A percentile compares a stretch with the other conserved stretches of the same genome.
Conservation (phyloP, 495 filamentous ascomycete species). For the Lineolata rhizophorae region DNA sequence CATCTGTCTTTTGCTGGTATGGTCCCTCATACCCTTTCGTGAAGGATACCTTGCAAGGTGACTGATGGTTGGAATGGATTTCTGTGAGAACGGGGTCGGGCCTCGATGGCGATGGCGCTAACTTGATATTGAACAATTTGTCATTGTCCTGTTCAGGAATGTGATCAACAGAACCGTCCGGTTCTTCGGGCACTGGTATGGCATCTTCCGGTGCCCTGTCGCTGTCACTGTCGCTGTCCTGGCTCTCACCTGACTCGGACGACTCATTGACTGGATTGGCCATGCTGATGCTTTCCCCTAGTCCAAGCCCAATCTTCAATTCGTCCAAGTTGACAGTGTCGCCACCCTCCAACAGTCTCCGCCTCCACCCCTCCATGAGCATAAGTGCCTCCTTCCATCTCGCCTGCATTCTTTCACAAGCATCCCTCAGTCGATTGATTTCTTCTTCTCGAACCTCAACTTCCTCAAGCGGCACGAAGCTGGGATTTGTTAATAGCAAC, state of each 20-base stretch:
- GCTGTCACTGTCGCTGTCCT: conserved; percentile 5
- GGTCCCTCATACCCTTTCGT: no score
- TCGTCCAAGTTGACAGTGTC: conserved; percentile 68
- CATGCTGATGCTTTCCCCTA: conserved; percentile 6
- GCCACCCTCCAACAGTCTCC: conserved; percentile 55
- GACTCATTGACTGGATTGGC: conserved; percentile 3
- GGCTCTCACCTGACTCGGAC: not conserved
- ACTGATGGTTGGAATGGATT: no score
- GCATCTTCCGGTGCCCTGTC: conserved; percentile 6
- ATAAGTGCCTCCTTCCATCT: conserved; percentile 75
- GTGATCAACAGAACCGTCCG: conserved; percentile 7
- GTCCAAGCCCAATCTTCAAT: conserved; percentile 44
- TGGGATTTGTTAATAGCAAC: conserved; percentile 74
- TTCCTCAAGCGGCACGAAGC: conserved; percentile 90
- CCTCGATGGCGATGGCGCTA: no score
- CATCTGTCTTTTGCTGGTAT: no score
- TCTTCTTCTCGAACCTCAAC: conserved; percentile 79
- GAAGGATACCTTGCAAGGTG: no score
- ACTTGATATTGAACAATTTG: no score
- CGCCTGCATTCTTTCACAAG: conserved; percentile 79
- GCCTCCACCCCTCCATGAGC: conserved; percentile 86
- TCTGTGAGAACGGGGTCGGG: no score
- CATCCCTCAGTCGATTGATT: conserved; percentile 55
- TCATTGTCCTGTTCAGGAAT: conserved; percentile 5
- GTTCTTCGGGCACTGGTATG: conserved; percentile 5